Evolutionary conservation across 2,329 filamentous ascomycete species (phyloP), one percentile per base, ranked within the genome.

Genomic region (Escovopsis weberi): DNA sequence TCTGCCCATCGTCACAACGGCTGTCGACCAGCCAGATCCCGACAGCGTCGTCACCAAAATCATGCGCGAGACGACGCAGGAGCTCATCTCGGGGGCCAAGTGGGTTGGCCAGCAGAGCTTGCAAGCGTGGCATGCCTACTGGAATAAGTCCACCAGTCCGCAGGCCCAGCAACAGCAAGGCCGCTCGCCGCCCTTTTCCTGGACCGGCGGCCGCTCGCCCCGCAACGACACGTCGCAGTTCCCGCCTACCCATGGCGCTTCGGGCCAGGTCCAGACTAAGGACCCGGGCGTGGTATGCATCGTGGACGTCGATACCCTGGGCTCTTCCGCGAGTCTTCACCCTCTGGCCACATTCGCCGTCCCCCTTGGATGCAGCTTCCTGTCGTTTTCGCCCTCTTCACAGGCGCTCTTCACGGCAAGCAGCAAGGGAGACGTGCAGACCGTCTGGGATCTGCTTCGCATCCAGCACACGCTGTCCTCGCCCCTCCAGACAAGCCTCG

Each of bases 351-450:
- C 82, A 0, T 88, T 91, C 52, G 69, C 72, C 28, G 70, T 81
- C 2, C 74, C 78, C 1, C 70, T 83, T 12, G 85, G 85, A 8
- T 89, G 84, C 59, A 89, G 84, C 56, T 87, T 84, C 55, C 57
- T 91, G 30, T 87, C 83, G 0, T 83, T 93, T 49, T 79, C 84
- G 2, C 83, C 84, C 0, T 77, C 75, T 6, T 84, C 83, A 0
- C 60, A 88, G 26, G 76, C 75, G 41, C 67, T 93, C 10, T 81
- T 91, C 60, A 87, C 82, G 0, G 82, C 82, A 6, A 89, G 82
- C 59, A 82, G 72, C 54, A 88, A 87, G 57, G 85, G 85, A n/a
- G 85, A 93, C 54, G 73, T 85, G 6, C 82, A 87, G 54, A 82
- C 78, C 7, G 76, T 89, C 1, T 91, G 85, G 85, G 84, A 89